Evolutionary conservation across 208 protist genomes (phyloP), one percentile per base, ranked within the genome.

Genomic region (Porcisia deanei): DNA sequence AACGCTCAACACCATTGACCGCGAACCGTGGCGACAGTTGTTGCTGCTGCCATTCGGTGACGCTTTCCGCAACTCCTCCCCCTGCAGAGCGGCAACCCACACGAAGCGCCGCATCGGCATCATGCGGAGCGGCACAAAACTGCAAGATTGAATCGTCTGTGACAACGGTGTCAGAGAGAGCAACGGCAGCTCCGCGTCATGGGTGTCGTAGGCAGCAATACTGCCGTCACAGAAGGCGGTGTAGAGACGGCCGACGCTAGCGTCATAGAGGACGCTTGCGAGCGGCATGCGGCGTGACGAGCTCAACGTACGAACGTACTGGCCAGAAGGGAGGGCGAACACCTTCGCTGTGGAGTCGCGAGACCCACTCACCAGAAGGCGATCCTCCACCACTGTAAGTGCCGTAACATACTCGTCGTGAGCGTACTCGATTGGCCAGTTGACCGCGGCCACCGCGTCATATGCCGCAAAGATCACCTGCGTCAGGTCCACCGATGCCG

Each of bases 331-430:
- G 7, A 96, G 75, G 0, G 84, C 75, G 75, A 91, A 93, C 53
- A 96, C 83, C 77, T 88, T 88, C 20, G 86, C 88, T n/a, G 84
- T 84, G 34, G 80, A 79, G 70, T 96, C 91, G 55, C 81, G 80
- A 30, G 86, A 88, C 16, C 77, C 84, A 55, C 79, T 89, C 37
- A 94, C 77, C 14, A 96, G 79, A 53, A 93, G 71, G 3, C 86
- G 80, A 58, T 96, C 89, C 45, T 89, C 78, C 12, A 94, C 76
- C 8, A 94, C 71, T 1, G 80, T 75, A 8, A 96, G 80, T 0
- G 71, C 79, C 20, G 88, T 88, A 52, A 96, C 77, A 39, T 52
- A 63, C 58, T 92, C 82, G 0, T 39, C 64, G 71, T 96, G 91
- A 1, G 82, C 89, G 75, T 45, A 55, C 60, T 91, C 81, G 22